Base-by-base conservation (phyloP, 2,329 filamentous ascomycete species). In the Penicillium verrucosum region DNA sequence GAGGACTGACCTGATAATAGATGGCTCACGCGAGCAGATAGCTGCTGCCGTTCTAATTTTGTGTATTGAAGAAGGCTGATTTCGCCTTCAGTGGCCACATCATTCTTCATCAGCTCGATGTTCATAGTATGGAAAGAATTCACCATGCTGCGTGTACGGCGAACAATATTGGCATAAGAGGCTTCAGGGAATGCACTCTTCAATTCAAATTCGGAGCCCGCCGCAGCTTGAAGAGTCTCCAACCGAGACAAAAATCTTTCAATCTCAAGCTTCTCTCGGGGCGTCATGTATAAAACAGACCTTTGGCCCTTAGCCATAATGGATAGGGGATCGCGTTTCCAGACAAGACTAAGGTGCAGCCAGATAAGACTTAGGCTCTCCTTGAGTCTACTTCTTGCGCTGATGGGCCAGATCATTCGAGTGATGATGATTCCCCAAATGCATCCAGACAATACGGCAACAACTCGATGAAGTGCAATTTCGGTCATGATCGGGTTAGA, bases 51-150 rank as follows among this genome's bases (percentile, higher is more conserved):
- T 74, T 99, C 93, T 9, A 84, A 79, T 5, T 85, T 82, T 1
- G 94, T 97, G 71, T 89, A 92, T 60, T 84, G 82, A 37, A 99
- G 78, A 37, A 97, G 82, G 9, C 88, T 87, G 54, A 88, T 85
- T 75, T 97, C 93, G 4, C 93, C 92, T 27, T 88, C 84, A 3
- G 87, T 91, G 1, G 90, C 83, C 37, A 83, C 83, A 11, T 87
- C 79, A 57, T 93, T 89, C 68, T 92, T 93, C 68, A 89, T 82
- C 37, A 96, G 92, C 60, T 97, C 87, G 11, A 97, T 85, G 61
- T 93, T 95, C 90, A 99, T 96, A 50, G 92, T 91, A 69, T 97
- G 92, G 73, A 99, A 97, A 37, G 90, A 88, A 73, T 97, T 92
- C 5, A 97, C 85, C 75, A 97, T 90, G 51, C 89, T 86, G 60